Base-by-base conservation (phyloP, 306 rosid genomes). In the Inga leiocalycina region DNA sequence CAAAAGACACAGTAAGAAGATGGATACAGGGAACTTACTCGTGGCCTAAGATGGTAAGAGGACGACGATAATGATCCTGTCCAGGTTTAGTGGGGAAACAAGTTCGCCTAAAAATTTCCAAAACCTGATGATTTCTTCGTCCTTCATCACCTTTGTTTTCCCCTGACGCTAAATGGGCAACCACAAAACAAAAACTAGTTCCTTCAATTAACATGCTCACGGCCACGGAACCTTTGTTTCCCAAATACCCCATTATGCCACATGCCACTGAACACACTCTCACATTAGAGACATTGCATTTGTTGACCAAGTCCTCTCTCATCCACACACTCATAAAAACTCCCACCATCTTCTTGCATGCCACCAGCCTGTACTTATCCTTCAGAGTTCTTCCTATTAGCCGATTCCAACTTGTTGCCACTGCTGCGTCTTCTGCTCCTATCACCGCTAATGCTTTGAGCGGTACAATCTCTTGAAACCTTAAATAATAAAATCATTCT, bases 311-410 rank as follows among this genome's bases (percentile, higher is more conserved):
- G 65, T 92, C 91, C 79, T 79, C 85, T 73, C 62, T 93, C 78
- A 93, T 68, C 99, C 99, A 96, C 51, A 96, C 98, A 71, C 97
- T 92, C 5, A 90, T 79, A 57, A 93, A 96, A 13, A 96, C 97
- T 76, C 99, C 98, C 46, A 96, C 99, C 99, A 93, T 93, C 89
- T 96, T 96, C 90, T 93, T 93, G 88, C 97, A 88, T 4, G 94
- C 97, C 77, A 96, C 84, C 12, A 89, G 82, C 74, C 48, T 83
- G 89, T 92, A 96, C 83, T 13, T 85, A 65, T 80, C 46, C 78
- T 93, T 93, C 64, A 96, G 90, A 41, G 92, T 86, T 82, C 74
- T 91, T 70, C 91, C 97, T 75, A 92, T 91, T 19, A 96, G 87
- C 78, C 86, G 59, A 84, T 96, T 96, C 99, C 99, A 96, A 37